phyloP scores from a whole-genome alignment of 305 asterid genomes.

The Fraxinus ornus region DNA sequence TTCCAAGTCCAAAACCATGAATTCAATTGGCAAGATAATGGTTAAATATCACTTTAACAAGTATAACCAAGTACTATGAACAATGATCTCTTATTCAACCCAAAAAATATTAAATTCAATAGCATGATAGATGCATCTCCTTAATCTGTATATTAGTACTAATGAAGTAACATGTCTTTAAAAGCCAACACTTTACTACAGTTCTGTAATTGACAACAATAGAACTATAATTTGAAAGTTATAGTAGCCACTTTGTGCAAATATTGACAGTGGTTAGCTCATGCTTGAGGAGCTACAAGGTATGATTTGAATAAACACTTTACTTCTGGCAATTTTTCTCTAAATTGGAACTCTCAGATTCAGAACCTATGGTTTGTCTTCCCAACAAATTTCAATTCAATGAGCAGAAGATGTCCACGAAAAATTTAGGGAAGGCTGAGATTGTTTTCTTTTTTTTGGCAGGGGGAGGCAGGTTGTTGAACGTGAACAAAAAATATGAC shows the following conservation, averaged over 20 bases:
- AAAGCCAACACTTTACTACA: neutral
- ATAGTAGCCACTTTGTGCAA: neutral
- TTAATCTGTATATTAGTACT: neutral
- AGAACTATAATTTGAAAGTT: neutral
- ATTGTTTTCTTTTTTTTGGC: neutral
- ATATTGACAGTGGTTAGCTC: neutral
- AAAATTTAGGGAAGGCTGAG: neutral
- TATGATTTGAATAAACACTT: neutral
- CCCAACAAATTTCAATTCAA: neutral
- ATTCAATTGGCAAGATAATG: neutral
- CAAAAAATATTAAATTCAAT: neutral
- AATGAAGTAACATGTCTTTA: neutral
- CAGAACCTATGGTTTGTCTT: neutral
- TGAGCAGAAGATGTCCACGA: neutral
- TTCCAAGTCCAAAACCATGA: neutral
- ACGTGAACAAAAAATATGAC: neutral
- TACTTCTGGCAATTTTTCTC: neutral
- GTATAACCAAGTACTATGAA: neutral
- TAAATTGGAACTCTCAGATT: neutral
- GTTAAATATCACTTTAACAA: neutral
- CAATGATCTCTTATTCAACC: neutral
- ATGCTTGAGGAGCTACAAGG: neutral
- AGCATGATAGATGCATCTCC: neutral
- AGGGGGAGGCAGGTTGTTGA: neutral
- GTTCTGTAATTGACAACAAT: neutral